A percentile compares a stretch with the other conserved stretches of the same genome.
Evolutionary conservation across 192 early-diverging fungal genomes (phyloP).

Genomic region (Mortierella alpina): DNA sequence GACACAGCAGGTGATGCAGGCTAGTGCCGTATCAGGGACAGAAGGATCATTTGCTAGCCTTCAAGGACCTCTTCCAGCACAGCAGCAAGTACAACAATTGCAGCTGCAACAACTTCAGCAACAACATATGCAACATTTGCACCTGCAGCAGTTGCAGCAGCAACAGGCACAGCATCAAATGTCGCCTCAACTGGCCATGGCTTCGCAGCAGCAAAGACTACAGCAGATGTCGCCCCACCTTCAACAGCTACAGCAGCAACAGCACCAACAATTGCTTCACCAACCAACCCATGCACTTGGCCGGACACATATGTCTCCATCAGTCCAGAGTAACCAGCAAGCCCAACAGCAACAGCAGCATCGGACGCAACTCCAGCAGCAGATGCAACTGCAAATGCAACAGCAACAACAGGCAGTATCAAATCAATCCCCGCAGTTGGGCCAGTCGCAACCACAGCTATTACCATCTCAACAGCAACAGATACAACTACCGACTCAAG

Average conservation of each 20-base stretch:
- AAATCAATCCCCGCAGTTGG: background rate
- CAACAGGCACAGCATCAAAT: slow-evolving; percentile 5
- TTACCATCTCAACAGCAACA: background rate
- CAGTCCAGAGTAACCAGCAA: background rate
- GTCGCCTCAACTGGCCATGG: slow-evolving; percentile 2
- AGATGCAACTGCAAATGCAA: background rate
- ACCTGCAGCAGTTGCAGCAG: slow-evolving; percentile 14
- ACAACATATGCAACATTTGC: slow-evolving; percentile 1
- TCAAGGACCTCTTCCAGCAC: no score
- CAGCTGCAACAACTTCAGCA: slow-evolving; percentile 10
- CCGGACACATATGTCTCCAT: no score
- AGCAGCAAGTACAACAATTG: background rate
- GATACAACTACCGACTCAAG: background rate
- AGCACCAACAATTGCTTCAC: background rate
- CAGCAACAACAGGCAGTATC: background rate
- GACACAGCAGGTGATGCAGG: no score
- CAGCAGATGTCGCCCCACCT: slow-evolving; percentile 17
- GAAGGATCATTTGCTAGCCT: no score
- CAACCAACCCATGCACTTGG: no score
- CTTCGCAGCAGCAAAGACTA: slow-evolving; percentile 12
- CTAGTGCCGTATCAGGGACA: no score
- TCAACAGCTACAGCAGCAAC: slow-evolving; percentile 2
- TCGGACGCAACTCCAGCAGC: background rate
- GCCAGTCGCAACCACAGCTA: background rate
- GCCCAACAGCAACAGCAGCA: background rate